These are phyloP conservation scores for Fraxinus pennsylvanica DNA, from an alignment of 257 asterid species.

Conservation along the genomic window DNA sequence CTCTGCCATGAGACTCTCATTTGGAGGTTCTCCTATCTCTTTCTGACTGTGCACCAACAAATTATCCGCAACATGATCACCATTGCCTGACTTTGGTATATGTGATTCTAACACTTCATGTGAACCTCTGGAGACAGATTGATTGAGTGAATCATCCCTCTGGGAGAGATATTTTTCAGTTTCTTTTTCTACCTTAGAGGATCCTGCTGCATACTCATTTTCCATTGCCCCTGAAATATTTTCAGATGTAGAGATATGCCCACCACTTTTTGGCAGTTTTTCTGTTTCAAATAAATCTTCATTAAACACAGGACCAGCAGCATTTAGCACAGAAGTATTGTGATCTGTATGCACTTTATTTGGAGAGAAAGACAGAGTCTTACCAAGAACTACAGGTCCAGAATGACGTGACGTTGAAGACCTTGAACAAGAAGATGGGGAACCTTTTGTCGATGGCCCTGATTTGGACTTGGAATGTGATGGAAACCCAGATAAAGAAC, in stretches of 20 bases:
- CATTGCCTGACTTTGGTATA: slow-evolving; percentile 22
- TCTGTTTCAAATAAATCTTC: slow-evolving; percentile 19
- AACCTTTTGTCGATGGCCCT: slow-evolving; percentile 24
- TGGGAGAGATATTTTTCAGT: neutral
- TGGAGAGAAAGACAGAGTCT: slow-evolving; percentile 26
- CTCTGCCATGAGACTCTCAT: slow-evolving; percentile 23
- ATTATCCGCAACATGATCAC: slow-evolving; percentile 24
- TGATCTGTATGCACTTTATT: slow-evolving; percentile 17
- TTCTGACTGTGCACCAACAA: slow-evolving; percentile 10
- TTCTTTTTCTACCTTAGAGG: neutral
- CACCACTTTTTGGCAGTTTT: slow-evolving; percentile 12
- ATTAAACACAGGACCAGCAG: slow-evolving; percentile 20
- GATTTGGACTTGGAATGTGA: slow-evolving; percentile 26
- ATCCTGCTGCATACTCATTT: slow-evolving; percentile 17
- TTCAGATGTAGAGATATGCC: slow-evolving; percentile 10
- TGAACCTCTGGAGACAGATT: slow-evolving; percentile 25
- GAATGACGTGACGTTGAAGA: slow-evolving; percentile 26
- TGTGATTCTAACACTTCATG: slow-evolving; percentile 6
- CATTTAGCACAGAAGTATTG: slow-evolving; percentile 10
- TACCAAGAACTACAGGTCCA: slow-evolving; percentile 21
- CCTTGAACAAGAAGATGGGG: slow-evolving; percentile 28
- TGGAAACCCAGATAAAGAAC: slow-evolving; percentile 22
- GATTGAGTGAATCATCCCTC: neutral
- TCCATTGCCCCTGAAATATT: neutral
- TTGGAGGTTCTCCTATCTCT: slow-evolving; percentile 24